Evolutionary conservation across 495 filamentous ascomycete species (phyloP).

Genomic region (Hyaloscypha bicolor): DNA sequence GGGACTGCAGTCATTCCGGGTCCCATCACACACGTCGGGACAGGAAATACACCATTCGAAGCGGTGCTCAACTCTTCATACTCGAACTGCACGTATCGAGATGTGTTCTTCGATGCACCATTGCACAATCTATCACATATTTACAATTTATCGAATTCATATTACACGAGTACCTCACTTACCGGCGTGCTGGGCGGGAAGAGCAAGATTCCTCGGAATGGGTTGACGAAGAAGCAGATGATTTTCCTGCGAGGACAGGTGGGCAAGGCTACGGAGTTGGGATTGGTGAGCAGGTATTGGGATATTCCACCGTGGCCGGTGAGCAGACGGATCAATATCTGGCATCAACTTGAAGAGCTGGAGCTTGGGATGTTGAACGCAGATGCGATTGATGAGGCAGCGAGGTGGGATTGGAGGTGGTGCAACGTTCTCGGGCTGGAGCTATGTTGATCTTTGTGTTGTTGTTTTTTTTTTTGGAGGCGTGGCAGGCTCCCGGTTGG

Average conservation of each 20-base stretch:
- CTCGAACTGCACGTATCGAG: conserved; percentile 43
- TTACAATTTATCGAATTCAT: conserved; percentile 44
- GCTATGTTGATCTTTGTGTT: conserved; percentile 12
- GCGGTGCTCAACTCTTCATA: conserved; percentile 40
- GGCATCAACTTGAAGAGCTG: conserved; percentile 20
- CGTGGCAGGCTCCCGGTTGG: neutral
- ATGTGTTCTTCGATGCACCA: conserved; percentile 57
- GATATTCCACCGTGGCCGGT: conserved; percentile 30
- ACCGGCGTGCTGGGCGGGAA: conserved; percentile 11
- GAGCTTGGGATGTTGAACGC: conserved; percentile 28
- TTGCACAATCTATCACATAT: conserved; percentile 34
- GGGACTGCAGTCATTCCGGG: conserved; percentile 39
- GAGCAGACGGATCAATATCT: conserved; percentile 19
- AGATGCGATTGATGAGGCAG: conserved; percentile 24
- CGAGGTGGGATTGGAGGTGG: conserved; percentile 29
- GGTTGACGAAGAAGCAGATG: conserved; percentile 37
- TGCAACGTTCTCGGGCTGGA: conserved; percentile 24
- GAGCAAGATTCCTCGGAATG: conserved; percentile 18
- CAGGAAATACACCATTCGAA: conserved; percentile 50
- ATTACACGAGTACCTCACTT: conserved; percentile 52
- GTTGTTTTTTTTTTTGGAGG: neutral
- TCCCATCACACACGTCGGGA: conserved; percentile 48
- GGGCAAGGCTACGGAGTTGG: conserved; percentile 16
- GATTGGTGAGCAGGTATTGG: conserved; percentile 31
- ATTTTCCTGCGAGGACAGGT: conserved; percentile 19